Evolutionary conservation across 139 green algal species (phyloP).

Genomic region (Volvox africanus): DNA sequence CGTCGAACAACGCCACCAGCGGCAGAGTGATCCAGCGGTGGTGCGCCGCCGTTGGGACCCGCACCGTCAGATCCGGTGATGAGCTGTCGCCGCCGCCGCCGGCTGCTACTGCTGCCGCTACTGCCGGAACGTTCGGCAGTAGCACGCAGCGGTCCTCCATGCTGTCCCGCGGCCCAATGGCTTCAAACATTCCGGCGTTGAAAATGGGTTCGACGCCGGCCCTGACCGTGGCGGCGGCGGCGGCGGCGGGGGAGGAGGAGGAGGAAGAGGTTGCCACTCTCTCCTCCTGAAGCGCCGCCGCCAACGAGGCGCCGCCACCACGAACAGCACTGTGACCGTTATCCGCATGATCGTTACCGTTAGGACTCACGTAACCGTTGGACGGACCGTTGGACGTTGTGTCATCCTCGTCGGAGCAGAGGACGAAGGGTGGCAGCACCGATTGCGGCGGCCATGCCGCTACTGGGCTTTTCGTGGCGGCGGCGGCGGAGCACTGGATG

Average conservation of each 20-base stretch:
- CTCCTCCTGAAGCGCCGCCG: not conserved
- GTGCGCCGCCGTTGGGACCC: too few species aligned
- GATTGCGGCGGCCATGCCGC: not conserved
- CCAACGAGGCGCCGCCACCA: not conserved
- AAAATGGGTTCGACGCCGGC: not conserved
- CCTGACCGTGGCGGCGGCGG: not conserved
- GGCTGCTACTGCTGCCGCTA: not conserved
- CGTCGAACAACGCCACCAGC: conserved; percentile 86
- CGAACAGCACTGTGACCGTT: too few species aligned
- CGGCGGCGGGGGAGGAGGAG: not conserved
- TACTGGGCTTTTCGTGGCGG: not conserved
- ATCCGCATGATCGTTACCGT: too few species aligned
- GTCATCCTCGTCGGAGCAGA: not conserved
- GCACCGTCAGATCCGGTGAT: too few species aligned
- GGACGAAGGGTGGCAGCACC: not conserved
- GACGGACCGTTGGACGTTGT: too few species aligned
- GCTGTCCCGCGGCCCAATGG: conserved; percentile 55
- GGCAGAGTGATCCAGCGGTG: conserved; percentile 11
- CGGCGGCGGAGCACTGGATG: not conserved
- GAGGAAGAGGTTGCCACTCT: not conserved
- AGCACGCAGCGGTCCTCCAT: conserved; percentile 90
- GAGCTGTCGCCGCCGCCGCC: not conserved
- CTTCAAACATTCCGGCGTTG: conserved; percentile 45
- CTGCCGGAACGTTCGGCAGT: not conserved
- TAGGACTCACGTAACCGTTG: too few species aligned